These are phyloP conservation scores for Geotrichum reessii DNA, from an alignment of 1,139 yeast genomes.

Conservation along the genomic window DNA sequence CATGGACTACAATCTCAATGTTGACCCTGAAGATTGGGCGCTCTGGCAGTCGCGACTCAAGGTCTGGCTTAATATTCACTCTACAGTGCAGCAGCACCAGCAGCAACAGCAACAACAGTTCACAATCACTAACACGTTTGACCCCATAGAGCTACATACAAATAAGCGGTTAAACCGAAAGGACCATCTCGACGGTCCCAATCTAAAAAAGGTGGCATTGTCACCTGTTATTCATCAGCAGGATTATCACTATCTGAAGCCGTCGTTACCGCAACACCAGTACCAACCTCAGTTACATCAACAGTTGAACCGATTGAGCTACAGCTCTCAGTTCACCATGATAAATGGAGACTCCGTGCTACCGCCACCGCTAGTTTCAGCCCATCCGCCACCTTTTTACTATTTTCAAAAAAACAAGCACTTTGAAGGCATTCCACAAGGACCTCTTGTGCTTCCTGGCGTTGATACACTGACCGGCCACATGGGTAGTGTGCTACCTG, in stretches of 20 bases:
- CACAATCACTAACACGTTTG: background rate
- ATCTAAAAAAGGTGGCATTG: background rate
- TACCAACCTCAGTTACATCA: background rate
- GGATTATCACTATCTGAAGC: background rate
- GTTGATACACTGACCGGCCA: background rate
- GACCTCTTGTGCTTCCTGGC: background rate
- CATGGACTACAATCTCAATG: conserved; percentile 32
- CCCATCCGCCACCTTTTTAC: background rate
- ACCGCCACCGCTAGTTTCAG: background rate
- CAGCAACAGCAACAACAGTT: background rate
- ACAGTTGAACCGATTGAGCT: background rate
- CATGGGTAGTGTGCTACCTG: background rate
- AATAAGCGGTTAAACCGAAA: background rate
- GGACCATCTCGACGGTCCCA: background rate
- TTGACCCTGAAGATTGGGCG: conserved; percentile 30
- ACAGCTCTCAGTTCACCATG: background rate
- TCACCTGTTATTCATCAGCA: background rate
- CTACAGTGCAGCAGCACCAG: background rate
- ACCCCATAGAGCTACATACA: background rate
- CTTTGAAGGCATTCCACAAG: background rate
- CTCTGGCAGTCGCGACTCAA: conserved; percentile 30
- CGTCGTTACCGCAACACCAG: background rate
- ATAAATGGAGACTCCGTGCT: background rate
- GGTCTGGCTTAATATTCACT: conserved; percentile 27
- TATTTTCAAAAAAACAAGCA: background rate